Evolutionary conservation across 192 early-diverging fungal genomes (phyloP), one percentile per base, ranked within the genome.

Genomic region (Coemansia sp.): DNA sequence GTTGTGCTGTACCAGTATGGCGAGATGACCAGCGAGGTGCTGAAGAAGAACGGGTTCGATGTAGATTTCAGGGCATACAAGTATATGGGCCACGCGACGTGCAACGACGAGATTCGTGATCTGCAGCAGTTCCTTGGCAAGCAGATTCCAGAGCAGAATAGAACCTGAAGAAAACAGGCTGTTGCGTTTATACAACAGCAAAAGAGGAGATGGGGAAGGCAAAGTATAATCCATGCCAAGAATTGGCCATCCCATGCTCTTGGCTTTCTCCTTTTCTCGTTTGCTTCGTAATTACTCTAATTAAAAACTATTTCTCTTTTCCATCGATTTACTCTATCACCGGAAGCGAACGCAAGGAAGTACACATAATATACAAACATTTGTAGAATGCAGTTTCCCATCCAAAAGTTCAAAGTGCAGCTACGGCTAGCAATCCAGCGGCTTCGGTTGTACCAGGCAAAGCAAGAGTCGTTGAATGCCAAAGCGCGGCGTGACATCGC

Each of bases 361-460:
- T n/a, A 49, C 48, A 49, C 20, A n/a, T 1, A 23, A n/a, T n/a
- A n/a, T n/a, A n/a, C n/a, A n/a, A n/a, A n/a, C n/a, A n/a, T 26
- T 51, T 26, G 3, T 26, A 13, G 7, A 31, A 57, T 57, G 55
- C 64, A 40, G 25, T 72, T 73, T 58, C 39, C 65, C 12, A 43
- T 71, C 25, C 55, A 33, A 25, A 81, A 73, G 40, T 85, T 91
- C 59, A 94, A 98, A 83, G 93, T 96, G 33, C 90, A 94, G 68
- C 84, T 98, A 28, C 96, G 93, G 74, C 85, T 98, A 20, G 84
- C 92, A 15, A 84, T 93, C 67, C 92, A 91, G 77, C 84, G 95
- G 31, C 87, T 98, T 13, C 92, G 90, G 79, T 87, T 96, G 63
- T 83, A 94, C 3, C 92, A 97, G 59, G 89, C 86, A 45, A 99